Percentiles rank a stretch among this genome's conserved stretches.
These are phyloP conservation scores for Candida nitratophila DNA, from an alignment of 805 yeast genomes.

Conservation along the genomic window DNA sequence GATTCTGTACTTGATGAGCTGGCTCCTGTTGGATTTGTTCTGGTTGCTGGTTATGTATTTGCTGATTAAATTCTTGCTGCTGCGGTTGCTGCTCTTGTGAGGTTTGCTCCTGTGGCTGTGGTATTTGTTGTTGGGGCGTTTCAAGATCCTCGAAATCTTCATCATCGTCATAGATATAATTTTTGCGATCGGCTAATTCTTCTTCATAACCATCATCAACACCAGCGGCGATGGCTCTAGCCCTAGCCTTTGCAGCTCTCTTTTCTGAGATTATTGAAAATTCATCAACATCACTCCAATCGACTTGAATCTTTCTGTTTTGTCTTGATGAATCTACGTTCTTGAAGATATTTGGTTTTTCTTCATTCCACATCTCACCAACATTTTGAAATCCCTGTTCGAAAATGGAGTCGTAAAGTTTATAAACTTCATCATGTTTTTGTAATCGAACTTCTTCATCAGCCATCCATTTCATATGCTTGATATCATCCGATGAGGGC, in stretches of 20 bases:
- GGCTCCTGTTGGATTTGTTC: too few relatives aligned
- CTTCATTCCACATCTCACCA: constrained; percentile 63
- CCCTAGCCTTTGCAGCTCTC: constrained; percentile 1
- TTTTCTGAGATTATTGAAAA: constrained; percentile 5
- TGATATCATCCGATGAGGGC: constrained; percentile 87
- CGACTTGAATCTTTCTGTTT: constrained; percentile 43
- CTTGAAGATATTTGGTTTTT: constrained; percentile 62
- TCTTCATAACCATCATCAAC: background rate
- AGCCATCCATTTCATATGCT: constrained; percentile 82
- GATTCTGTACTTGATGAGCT: too few relatives aligned
- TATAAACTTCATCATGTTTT: constrained; percentile 56
- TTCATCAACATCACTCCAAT: constrained; percentile 61
- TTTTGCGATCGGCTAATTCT: background rate
- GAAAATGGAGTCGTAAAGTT: constrained; percentile 67
- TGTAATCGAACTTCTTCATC: constrained; percentile 62
- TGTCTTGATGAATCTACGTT: constrained; percentile 59
- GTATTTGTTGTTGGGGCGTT: too few relatives aligned
- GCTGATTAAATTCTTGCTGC: too few relatives aligned
- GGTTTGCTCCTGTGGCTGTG: too few relatives aligned
- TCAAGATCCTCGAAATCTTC: background rate
- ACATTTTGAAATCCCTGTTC: constrained; percentile 73
- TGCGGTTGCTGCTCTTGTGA: too few relatives aligned
- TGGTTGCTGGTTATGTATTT: too few relatives aligned
- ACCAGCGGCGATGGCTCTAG: background rate
- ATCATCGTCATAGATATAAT: background rate